phyloP scores from a whole-genome alignment of 768 basidiomycete species.

The Jaapia argillacea region DNA sequence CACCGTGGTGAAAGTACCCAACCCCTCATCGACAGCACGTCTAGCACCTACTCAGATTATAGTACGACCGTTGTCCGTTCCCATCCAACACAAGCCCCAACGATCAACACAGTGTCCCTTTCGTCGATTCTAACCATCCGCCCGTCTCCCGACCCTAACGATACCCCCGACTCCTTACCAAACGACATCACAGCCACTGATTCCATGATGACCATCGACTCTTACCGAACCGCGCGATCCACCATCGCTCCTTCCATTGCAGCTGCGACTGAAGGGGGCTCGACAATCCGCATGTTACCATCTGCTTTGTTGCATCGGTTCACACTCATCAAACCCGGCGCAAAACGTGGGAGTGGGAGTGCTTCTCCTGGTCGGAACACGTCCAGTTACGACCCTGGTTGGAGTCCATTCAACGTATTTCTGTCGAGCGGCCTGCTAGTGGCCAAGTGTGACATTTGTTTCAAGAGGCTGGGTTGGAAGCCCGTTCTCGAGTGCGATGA shows the following conservation, averaged over 20 bases:
- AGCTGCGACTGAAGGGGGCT: conserved; percentile 69
- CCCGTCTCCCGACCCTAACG: conserved; percentile 41
- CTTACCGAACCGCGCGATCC: conserved; percentile 55
- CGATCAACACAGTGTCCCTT: too few relatives aligned
- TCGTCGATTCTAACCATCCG: conserved; percentile 71
- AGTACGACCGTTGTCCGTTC: conserved; percentile 59
- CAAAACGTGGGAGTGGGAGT: conserved; percentile 36
- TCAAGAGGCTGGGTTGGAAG: conserved; percentile 80
- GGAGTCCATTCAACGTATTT: conserved; percentile 75
- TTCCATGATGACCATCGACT: conserved; percentile 48
- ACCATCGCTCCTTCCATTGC: conserved; percentile 39
- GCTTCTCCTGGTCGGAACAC: conserved; percentile 24
- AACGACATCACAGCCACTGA: conserved; percentile 20
- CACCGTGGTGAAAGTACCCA: conserved; percentile 36
- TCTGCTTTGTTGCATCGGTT: conserved; percentile 71
- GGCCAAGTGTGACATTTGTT: conserved; percentile 75
- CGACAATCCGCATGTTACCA: conserved; percentile 44
- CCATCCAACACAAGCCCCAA: conserved; percentile 31
- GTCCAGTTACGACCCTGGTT: conserved; percentile 19
- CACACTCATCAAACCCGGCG: conserved; percentile 75
- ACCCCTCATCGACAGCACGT: conserved; percentile 40
- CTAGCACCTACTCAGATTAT: conserved; percentile 45
- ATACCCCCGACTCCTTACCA: conserved; percentile 28
- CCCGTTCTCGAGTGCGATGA: conserved; percentile 83
- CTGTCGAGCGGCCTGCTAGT: conserved; percentile 65